Evolutionary conservation across 2,329 filamentous ascomycete species (phyloP), one percentile per base, ranked within the genome.

Genomic region (Fusarium anguioides): DNA sequence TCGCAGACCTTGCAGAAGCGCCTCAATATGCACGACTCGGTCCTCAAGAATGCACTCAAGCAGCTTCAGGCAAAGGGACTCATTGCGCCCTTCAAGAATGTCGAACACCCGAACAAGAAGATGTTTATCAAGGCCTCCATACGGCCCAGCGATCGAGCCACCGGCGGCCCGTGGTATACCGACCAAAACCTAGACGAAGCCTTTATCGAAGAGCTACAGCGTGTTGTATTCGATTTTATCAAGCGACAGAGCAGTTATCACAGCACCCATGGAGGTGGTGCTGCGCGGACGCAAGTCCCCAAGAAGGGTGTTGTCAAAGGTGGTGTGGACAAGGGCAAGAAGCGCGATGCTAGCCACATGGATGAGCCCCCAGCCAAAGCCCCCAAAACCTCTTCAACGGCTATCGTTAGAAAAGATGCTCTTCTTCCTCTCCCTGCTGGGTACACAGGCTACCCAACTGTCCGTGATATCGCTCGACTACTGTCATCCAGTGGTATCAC

Each of bases 41-140:
- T 92, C 35, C 86, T 98, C 72, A 92, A 91, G 72, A 91, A 91
- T 72, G 89, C 89, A 26, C 85, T 98, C 71, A 97, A 96, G 81
- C 88, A 90, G 65, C 88, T 99, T 64, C 92, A 96, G 78, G 82
- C 85, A 36, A 94, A 93, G 76, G 88, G 89, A 33, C 89, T 96
- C 76, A 94, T 99, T 77, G 91, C 92, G 74, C 89, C 90, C 58
- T 94, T 98, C 81, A 96, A 95, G 81, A 96, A 91, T 78, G 94
- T 97, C 79, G 94, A 97, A 80, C 90, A 92, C 75, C 93, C 93
- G 26, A 92, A 90, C 69, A 91, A 96, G 76, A 97, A 97, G 81
- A 97, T 97, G 86, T 99, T 96, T 84, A 97, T 99, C 85, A 90
- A 97, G 74, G 88, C 90, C 52, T 90, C 90, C 65, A 86, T 99